Base-by-base conservation (phyloP, 176 grass and related monocot species). In the Rhipidocladum racemiflorum region DNA sequence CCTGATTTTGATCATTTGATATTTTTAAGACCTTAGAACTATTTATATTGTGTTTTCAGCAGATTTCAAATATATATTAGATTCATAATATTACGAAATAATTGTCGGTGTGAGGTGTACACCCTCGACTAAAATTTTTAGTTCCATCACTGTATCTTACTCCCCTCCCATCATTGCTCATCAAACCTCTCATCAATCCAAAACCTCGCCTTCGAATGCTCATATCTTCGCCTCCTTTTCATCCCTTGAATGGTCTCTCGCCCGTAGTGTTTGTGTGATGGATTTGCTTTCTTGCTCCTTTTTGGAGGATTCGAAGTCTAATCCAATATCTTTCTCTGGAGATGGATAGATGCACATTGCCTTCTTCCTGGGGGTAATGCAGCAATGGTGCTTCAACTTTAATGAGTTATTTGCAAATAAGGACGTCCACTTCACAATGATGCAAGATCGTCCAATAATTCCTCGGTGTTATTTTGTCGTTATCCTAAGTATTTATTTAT, bases 201-300 rank as follows among this genome's bases (percentile, higher is more conserved):
- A 81, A 55, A 45, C 44, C 38, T 46, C 54, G 66, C 55, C 73
- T 65, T 48, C 74, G 68, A 68, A 73, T 83, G 61, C 68, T 32
- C 64, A 53, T 24, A 39, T 56, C 36, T 74, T 14, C 27, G 9
- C 48, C 18, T 23, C 36, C 73, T 65, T 86, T 89, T 85, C 67
- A 77, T 82, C 83, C 78, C 59, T 72, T 59, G 86, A 83, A 83
- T 68, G 84, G 43, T 63, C 67, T 75, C 60, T 85, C 7, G 29
- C 68, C 48, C 81, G 42, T 40, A 9, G 75, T 50, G 81, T 79
- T 74, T n/a, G n/a, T 34, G 60, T 61, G 66, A 46, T 83, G 39
- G 23, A 2, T n/a, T 53, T 83, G 72, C 67, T 78, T 86, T 83
- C 12, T 57, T 39, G 24, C 62, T 54, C 15, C 36, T 36, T 78